These are phyloP conservation scores for Sclerotinia nivalis DNA, from an alignment of 2,329 filamentous ascomycete species.

Conservation along the genomic window DNA sequence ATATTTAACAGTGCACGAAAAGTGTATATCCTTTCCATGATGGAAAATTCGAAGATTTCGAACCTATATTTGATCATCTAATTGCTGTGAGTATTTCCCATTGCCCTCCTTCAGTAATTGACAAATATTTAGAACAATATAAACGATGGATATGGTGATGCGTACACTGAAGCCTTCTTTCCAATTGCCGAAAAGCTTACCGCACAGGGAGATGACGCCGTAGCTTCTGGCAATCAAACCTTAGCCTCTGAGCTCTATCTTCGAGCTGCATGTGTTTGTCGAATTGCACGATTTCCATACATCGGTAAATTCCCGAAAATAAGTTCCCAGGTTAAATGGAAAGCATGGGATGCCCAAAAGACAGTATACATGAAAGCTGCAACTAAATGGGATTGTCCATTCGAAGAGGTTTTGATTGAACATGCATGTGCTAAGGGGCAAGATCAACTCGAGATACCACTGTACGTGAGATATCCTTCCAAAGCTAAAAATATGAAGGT, in stretches of 20 bases:
- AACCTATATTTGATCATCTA: slow-evolving; percentile 65
- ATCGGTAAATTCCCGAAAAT: slow-evolving; percentile 46
- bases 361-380: slow-evolving; percentile 60
- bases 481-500: slow-evolving; percentile 43
- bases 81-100: slow-evolving; percentile 48
- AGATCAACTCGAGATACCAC: slow-evolving; percentile 54
- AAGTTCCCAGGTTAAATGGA: slow-evolving; percentile 53
- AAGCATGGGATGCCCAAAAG: slow-evolving; percentile 68
- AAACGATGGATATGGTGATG: slow-evolving; percentile 65
- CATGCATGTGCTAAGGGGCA: slow-evolving; percentile 50
- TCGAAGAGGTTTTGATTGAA: slow-evolving; percentile 62
- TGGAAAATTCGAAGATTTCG: slow-evolving; percentile 66
- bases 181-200: slow-evolving; percentile 60
- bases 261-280: slow-evolving; percentile 71
- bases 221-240: slow-evolving; percentile 50
- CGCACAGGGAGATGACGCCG: slow-evolving; percentile 52
- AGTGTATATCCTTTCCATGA: slow-evolving; percentile 76
- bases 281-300: slow-evolving; percentile 71
- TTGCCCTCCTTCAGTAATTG: background rate
- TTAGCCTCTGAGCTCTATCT: slow-evolving; percentile 64
- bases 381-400: slow-evolving; percentile 54
- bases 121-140: slow-evolving; percentile 49
- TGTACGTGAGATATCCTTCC: slow-evolving; percentile 63
- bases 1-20: slow-evolving; percentile 51
- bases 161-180: slow-evolving; percentile 65